Conservation (phyloP, 495 filamentous ascomycete genomes). For the Penicillium robsamsonii region DNA sequence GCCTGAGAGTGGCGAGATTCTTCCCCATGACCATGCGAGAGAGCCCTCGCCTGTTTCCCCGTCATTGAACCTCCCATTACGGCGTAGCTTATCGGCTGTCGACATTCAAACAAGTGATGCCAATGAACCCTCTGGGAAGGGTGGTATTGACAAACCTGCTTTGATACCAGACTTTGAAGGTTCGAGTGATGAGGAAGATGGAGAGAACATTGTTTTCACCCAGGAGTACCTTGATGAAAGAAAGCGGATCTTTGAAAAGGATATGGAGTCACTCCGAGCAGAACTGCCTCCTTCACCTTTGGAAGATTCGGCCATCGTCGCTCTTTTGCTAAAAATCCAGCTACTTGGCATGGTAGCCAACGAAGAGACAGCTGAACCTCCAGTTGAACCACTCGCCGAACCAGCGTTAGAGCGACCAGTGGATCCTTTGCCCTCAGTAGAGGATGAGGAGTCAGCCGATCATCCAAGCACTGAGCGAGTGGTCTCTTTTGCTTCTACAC, state of each 20-base stretch:
- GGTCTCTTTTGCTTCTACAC: slow-evolving; percentile 16
- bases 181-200: slow-evolving; percentile 47
- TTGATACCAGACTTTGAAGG: slow-evolving; percentile 35
- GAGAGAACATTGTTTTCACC: slow-evolving; percentile 46
- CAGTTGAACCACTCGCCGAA: background rate
- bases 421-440: slow-evolving; percentile 13
- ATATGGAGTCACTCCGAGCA: slow-evolving; percentile 43
- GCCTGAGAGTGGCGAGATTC: slow-evolving; percentile 5
- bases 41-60: slow-evolving; percentile 11
- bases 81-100: slow-evolving; percentile 10
- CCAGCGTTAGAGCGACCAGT: background rate
- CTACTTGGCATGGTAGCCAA: slow-evolving; percentile 43
- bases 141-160: slow-evolving; percentile 3
- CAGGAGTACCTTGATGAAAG: slow-evolving; percentile 52
- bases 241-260: slow-evolving; percentile 47
- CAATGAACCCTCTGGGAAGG: slow-evolving; percentile 14
- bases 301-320: slow-evolving; percentile 45
- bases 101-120: slow-evolving; percentile 11
- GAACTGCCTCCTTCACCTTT: slow-evolving; percentile 46
- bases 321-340: slow-evolving; percentile 46
- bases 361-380: slow-evolving; percentile 13
- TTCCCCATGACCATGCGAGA: background rate
- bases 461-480: slow-evolving; percentile 10
- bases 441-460: slow-evolving; percentile 9
- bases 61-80: slow-evolving; percentile 20